These are phyloP conservation scores for Capsella bursapastoris DNA, from an alignment of 345 rosid genomes.

Conservation along the genomic window DNA sequence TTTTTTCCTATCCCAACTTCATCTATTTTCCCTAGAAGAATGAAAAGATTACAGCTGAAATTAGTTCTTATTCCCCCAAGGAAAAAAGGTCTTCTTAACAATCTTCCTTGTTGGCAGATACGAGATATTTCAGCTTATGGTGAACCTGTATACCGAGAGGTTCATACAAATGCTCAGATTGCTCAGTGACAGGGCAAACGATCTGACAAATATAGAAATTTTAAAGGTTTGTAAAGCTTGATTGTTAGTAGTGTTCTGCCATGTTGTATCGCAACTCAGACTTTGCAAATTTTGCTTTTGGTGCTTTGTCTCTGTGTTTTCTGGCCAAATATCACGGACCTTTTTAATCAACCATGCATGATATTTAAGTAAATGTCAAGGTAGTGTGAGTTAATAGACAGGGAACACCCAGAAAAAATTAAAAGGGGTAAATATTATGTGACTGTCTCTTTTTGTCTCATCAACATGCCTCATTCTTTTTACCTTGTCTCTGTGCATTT, in stretches of 20 bases:
- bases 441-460: neutral
- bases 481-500: constrained; percentile 6
- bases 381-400: constrained; percentile 23
- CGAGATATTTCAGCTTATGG: constrained; percentile 99
- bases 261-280: constrained; percentile 21
- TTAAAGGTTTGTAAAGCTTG: constrained; percentile 66
- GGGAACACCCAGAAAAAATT: neutral
- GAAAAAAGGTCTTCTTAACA: constrained; percentile 17
- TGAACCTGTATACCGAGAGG: constrained; percentile 97
- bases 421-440: neutral
- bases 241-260: constrained; percentile 22
- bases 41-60: constrained; percentile 19
- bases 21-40: neutral
- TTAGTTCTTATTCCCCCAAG: neutral
- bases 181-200: constrained; percentile 92
- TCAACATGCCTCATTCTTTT: constrained; percentile 15
- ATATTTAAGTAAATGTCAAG: constrained; percentile 23
- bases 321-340: constrained; percentile 1
- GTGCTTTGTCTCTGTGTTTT: constrained; percentile 21
- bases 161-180: constrained; percentile 98
- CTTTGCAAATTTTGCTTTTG: constrained; percentile 1
- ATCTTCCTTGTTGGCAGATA: constrained; percentile 68
- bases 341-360: constrained; percentile 29
- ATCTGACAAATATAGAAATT: constrained; percentile 94
- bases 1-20: constrained; percentile 32